phyloP scores from a whole-genome alignment of 345 rosid species.

The Bruguiera parviflora region DNA sequence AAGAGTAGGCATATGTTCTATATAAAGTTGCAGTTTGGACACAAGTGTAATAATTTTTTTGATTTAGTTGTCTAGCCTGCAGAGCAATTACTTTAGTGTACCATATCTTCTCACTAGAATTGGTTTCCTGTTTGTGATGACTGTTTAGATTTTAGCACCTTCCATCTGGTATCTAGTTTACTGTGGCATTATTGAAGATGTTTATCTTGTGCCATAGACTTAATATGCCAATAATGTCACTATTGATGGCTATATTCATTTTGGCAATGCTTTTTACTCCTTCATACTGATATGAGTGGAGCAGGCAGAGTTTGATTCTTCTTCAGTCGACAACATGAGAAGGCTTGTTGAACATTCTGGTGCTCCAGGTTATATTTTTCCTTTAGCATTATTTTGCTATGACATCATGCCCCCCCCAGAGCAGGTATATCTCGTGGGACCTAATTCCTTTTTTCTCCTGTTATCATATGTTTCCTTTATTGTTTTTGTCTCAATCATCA shows the following conservation, averaged over 20 bases:
- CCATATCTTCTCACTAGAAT: no score
- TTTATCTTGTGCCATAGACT: not conserved
- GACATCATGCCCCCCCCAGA: constrained; percentile 97
- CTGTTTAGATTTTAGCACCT: no score
- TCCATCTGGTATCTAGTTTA: no score
- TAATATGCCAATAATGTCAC: not conserved
- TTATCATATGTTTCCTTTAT: constrained; percentile 12
- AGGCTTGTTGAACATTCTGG: constrained; percentile 82
- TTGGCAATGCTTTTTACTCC: constrained; percentile 17
- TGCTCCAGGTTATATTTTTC: constrained; percentile 74
- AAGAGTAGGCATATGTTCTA: no score
- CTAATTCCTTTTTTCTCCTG: constrained; percentile 4
- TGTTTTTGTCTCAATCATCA: constrained; percentile 29
- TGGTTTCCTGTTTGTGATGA: no score
- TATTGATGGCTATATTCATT: constrained; percentile 8
- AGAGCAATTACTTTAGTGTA: no score
- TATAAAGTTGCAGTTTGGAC: no score
- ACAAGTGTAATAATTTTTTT: no score
- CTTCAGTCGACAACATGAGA: constrained; percentile 95
- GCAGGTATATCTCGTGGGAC: constrained; percentile 38
- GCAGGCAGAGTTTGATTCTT: constrained; percentile 88
- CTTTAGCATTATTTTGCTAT: constrained; percentile 71
- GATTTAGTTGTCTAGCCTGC: no score
- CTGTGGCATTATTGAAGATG: no score
- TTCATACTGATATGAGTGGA: constrained; percentile 37